Evolutionary conservation across 2,329 filamentous ascomycete genomes (phyloP).

Genomic region (Aspergillus candidus): DNA sequence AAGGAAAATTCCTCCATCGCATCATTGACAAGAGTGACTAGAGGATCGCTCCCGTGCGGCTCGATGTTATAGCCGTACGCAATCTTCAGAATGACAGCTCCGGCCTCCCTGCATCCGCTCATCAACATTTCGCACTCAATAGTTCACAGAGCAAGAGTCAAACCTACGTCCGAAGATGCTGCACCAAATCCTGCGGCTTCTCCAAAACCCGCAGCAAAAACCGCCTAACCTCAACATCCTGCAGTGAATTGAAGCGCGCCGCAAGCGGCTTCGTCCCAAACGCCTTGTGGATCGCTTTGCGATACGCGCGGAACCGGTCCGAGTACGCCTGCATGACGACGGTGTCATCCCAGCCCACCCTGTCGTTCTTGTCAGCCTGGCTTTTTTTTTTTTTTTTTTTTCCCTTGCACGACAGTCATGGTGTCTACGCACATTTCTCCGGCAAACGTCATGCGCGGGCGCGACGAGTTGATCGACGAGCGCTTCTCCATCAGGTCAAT

Average conservation of each 20-base stretch:
- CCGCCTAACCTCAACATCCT: slow-evolving; percentile 40
- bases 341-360: slow-evolving; percentile 34
- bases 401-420: not conserved
- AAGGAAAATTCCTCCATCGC: slow-evolving; percentile 37
- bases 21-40: slow-evolving; percentile 39
- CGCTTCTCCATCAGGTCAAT: slow-evolving; percentile 29
- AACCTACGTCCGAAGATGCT: slow-evolving; percentile 36
- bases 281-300: slow-evolving; percentile 40
- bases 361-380: not conserved
- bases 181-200: slow-evolving; percentile 31
- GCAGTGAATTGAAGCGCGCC: slow-evolving; percentile 35
- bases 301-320: slow-evolving; percentile 33
- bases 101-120: slow-evolving; percentile 22
- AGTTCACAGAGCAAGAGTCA: slow-evolving; percentile 2
- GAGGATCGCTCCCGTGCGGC: slow-evolving; percentile 17
- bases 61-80: slow-evolving; percentile 29
- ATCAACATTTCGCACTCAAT: not conserved
- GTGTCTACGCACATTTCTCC: slow-evolving; percentile 27
- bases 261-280: slow-evolving; percentile 41
- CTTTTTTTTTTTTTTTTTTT: not conserved
- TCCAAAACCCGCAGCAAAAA: slow-evolving; percentile 40
- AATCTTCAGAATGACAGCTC: slow-evolving; percentile 39
- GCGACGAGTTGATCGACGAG: slow-evolving; percentile 21
- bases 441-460: slow-evolving; percentile 21
- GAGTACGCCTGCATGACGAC: slow-evolving; percentile 32